phyloP scores from a whole-genome alignment of 2,329 filamentous ascomycete species.

The Lecanicillium sp. region DNA sequence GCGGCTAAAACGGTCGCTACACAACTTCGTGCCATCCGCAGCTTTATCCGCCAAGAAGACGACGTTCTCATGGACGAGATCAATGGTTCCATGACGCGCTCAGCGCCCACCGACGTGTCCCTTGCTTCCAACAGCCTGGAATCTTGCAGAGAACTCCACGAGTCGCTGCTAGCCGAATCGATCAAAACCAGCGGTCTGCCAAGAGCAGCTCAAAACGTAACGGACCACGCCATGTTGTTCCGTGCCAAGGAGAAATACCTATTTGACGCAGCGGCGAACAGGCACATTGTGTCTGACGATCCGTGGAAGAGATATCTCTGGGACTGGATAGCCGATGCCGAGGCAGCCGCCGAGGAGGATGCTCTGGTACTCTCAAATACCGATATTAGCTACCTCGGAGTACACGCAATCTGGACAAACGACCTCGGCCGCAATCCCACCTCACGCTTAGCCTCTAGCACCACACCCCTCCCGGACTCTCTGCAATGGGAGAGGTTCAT shows the following conservation, averaged over 20 bases:
- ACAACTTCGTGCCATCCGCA: constrained; percentile 40
- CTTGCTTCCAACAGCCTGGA: constrained; percentile 29
- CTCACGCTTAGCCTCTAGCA: constrained; percentile 38
- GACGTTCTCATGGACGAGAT: constrained; percentile 16
- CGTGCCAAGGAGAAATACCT: constrained; percentile 56
- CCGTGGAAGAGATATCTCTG: constrained; percentile 72
- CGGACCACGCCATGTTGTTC: constrained; percentile 52
- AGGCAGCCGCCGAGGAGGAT: constrained; percentile 54
- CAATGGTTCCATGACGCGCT: constrained; percentile 19
- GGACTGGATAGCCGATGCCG: constrained; percentile 63
- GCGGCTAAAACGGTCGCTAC: constrained; percentile 35
- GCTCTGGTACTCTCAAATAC: constrained; percentile 63
- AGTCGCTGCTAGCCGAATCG: constrained; percentile 41
- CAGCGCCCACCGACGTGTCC: constrained; percentile 27
- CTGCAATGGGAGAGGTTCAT: constrained; percentile 55
- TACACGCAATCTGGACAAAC: constrained; percentile 65
- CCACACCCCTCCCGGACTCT: constrained; percentile 34
- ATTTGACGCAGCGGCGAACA: constrained; percentile 58
- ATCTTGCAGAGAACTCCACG: constrained; percentile 51
- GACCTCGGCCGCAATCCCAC: constrained; percentile 46
- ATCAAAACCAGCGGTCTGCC: constrained; percentile 38
- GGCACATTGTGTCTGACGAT: constrained; percentile 60
- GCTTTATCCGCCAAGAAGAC: constrained; percentile 24
- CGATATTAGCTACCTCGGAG: constrained; percentile 70
- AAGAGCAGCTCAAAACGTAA: constrained; percentile 40